These are phyloP conservation scores for Chenopodium berlandieri DNA, from an alignment of 148 eudicot species.

Conservation along the genomic window DNA sequence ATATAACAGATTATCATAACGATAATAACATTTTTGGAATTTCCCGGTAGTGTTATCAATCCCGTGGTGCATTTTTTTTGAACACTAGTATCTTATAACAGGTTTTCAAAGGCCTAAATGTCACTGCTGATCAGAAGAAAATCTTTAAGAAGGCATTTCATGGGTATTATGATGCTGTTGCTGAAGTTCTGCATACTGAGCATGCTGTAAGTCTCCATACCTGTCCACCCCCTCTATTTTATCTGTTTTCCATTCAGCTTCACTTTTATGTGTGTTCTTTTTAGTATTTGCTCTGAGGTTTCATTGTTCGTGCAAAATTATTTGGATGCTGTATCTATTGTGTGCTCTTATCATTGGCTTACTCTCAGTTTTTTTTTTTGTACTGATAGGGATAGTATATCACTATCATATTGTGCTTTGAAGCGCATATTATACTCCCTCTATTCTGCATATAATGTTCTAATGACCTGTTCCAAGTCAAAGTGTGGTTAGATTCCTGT, in stretches of 20 bases:
- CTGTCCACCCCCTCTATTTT: not conserved
- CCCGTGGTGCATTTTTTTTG: conserved; percentile 6
- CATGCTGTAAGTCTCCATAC: conserved; percentile 62
- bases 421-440: not conserved
- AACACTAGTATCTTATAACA: conserved; percentile 30
- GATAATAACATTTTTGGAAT: not conserved
- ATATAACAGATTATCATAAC: not conserved
- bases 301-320: not conserved
- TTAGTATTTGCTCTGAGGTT: not conserved
- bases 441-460: not conserved
- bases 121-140: conserved; percentile 83
- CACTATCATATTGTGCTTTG: not conserved
- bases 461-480: not conserved
- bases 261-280: not conserved
- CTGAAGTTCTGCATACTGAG: conserved; percentile 76
- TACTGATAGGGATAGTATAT: not conserved
- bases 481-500: not conserved
- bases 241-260: not conserved
- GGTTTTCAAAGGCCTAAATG: conserved; percentile 73
- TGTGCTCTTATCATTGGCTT: not conserved
- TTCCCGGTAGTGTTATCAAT: not conserved
- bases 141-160: conserved; percentile 68
- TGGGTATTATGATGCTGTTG: conserved; percentile 75
- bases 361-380: not conserved
- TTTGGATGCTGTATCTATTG: not conserved